Percentiles rank a stretch among this genome's conserved stretches.
Evolutionary conservation across 495 filamentous ascomycete species (phyloP).

Genomic region (Penicillium bovifimosum): DNA sequence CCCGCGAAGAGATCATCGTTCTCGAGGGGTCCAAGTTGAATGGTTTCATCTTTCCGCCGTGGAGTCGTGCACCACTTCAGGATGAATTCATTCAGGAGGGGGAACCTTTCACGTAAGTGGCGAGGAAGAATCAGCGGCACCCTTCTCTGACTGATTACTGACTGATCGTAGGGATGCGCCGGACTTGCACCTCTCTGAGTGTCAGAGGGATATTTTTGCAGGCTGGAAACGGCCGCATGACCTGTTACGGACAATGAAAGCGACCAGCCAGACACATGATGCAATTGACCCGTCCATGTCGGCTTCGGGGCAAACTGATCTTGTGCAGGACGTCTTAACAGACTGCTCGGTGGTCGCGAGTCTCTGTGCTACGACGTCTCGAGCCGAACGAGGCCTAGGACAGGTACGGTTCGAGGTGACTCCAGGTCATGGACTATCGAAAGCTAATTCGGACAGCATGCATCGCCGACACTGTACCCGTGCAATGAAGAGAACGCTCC

Average conservation of each 20-base stretch:
- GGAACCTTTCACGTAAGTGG: constrained; percentile 49
- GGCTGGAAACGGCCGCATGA: constrained; percentile 76
- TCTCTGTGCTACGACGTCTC: constrained; percentile 74
- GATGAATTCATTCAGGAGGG: constrained; percentile 43
- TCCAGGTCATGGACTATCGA: not conserved
- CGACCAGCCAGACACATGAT: constrained; percentile 2
- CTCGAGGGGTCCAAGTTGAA: constrained; percentile 72
- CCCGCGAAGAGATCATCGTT: constrained; percentile 71
- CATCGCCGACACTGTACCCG: constrained; percentile 68
- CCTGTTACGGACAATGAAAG: constrained; percentile 25
- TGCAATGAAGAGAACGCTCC: constrained; percentile 54
- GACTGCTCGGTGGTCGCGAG: constrained; percentile 98
- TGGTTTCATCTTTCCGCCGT: constrained; percentile 75
- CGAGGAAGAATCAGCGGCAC: not conserved
- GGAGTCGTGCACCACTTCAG: constrained; percentile 54
- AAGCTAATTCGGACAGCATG: constrained; percentile 47
- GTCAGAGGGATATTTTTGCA: constrained; percentile 65
- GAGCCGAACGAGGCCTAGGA: constrained; percentile 53
- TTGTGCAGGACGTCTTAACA: constrained; percentile 89
- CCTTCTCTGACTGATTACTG: constrained; percentile 27
- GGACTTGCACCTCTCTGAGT: constrained; percentile 62
- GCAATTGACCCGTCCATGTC: constrained; percentile 46
- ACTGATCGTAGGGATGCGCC: constrained; percentile 55
- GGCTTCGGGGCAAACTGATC: constrained; percentile 53
- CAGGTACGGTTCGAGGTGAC: constrained; percentile 38